A percentile compares a stretch with the other conserved stretches of the same genome.
Conservation (phyloP, 1,284 basidiomycete genomes). For the Butyriboletus appendiculatus region DNA sequence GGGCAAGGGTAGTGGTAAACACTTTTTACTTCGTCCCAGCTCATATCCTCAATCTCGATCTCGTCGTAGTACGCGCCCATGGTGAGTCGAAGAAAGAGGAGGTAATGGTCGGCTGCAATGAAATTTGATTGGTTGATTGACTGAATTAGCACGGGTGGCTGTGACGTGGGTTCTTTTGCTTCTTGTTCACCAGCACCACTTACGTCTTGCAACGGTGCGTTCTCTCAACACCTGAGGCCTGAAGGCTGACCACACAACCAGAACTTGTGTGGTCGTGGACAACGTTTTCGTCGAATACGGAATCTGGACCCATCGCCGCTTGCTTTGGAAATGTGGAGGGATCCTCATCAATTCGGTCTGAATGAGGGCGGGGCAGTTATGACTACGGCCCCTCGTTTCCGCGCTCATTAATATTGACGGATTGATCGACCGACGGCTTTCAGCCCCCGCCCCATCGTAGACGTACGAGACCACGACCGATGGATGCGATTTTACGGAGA, state of each 20-base stretch:
- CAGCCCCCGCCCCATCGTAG: background rate
- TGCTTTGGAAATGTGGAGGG: background rate
- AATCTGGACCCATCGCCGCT: background rate
- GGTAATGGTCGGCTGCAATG: background rate
- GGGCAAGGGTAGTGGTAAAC: constrained; percentile 98
- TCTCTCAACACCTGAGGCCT: background rate
- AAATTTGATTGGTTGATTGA: background rate
- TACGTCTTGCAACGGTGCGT: background rate
- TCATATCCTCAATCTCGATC: constrained; percentile 96
- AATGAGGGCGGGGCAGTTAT: no score
- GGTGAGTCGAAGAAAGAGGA: background rate
- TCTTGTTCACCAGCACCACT: background rate
- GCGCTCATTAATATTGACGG: background rate
- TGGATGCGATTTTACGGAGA: background rate
- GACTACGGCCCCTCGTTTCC: no score
- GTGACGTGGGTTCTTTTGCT: background rate
- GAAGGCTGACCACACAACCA: background rate
- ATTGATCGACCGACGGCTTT: background rate
- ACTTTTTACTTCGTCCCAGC: constrained; percentile 81
- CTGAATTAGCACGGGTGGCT: background rate
- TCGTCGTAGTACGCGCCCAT: constrained; percentile 91
- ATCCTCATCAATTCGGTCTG: background rate
- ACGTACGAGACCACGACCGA: background rate
- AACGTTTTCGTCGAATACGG: background rate
- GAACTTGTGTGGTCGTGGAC: background rate